Evolutionary conservation across 1,139 yeast species (phyloP), one percentile per base, ranked within the genome.

Genomic region (Barnettozyma hawaiiensis): DNA sequence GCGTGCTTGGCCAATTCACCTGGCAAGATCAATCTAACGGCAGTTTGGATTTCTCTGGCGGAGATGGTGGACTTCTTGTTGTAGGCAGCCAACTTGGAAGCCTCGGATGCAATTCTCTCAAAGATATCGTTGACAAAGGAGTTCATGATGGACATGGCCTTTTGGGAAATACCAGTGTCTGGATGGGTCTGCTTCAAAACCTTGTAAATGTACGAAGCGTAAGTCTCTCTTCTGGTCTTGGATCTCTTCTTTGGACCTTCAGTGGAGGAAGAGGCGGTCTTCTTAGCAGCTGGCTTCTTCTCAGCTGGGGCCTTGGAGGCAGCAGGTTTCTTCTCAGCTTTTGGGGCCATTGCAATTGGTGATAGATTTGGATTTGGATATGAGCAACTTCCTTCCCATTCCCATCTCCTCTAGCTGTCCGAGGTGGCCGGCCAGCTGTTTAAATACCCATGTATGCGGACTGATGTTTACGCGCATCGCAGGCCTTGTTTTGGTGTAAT

Each of bases 1-100:
- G 97, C 97, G 74, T 90, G 97, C 81, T 90, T 92, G 60, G 98
- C 97, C 72, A 92, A 82, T 77, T 92, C 98, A 82, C 98, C 98
- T 59, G 98, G 98, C 64, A 92, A 85, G 75, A 92, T 92, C 67
- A 92, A 84, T 81, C 97, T 86, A 60, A 92, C 98, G 60, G 98
- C 97, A 61, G 97, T 92, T 76, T 92, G 98, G 66, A 92, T 92
- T 75, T 92, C 98, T 78, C 98, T 89, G 50, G 98, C 96, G 55
- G 97, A 89, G 65, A 92, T 92, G 64, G 98, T 92, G 47, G 97
- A 89, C 77, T 90, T 90, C 81, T 92, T 92, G 86, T 92, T 92
- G 85, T 92, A 92, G 66, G 97, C 96, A 74, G 98, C 98, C 67
- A 92, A 84, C 78, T 92, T 92, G 59, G 98, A 92, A 62, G 98